These are phyloP conservation scores for Quercus lobata DNA, from an alignment of 331 rosid genomes.

Conservation along the genomic window DNA sequence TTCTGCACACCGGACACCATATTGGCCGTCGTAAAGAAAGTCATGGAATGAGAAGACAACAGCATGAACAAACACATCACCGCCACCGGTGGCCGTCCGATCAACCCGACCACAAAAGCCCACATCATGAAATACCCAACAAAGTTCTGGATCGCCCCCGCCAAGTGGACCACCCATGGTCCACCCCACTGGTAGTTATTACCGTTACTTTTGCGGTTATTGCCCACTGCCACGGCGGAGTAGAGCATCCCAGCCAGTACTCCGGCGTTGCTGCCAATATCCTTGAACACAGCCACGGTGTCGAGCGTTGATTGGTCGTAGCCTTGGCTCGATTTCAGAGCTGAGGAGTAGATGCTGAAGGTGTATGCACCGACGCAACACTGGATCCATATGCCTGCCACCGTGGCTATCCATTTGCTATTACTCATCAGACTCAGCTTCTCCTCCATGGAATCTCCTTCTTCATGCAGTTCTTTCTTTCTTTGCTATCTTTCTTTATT, in stretches of 20 bases:
- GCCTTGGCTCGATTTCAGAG: slow-evolving; percentile 64
- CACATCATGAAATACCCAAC: slow-evolving; percentile 54
- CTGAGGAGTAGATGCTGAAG: slow-evolving; percentile 78
- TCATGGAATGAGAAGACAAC: slow-evolving; percentile 59
- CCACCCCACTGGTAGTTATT: slow-evolving; percentile 11
- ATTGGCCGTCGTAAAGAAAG: slow-evolving; percentile 70
- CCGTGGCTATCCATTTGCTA: not conserved
- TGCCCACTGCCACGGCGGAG: slow-evolving; percentile 54
- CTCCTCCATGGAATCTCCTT: not conserved
- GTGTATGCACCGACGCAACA: slow-evolving; percentile 71
- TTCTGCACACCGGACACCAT: slow-evolving; percentile 77
- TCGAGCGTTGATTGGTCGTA: slow-evolving; percentile 88
- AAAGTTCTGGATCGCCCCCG: slow-evolving; percentile 65
- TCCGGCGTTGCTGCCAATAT: slow-evolving; percentile 88
- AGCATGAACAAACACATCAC: slow-evolving; percentile 72
- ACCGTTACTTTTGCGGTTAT: not conserved
- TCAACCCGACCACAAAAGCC: slow-evolving; percentile 69
- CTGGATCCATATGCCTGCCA: too few relatives aligned
- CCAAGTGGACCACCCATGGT: slow-evolving; percentile 73
- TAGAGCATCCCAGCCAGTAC: slow-evolving; percentile 74
- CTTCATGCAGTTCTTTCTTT: not conserved
- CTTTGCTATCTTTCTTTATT: not conserved
- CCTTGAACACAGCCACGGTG: slow-evolving; percentile 88
- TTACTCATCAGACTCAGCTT: not conserved
- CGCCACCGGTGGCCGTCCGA: slow-evolving; percentile 54